Conservation (phyloP, 345 rosid genomes). For the Laguncularia racemosa region DNA sequence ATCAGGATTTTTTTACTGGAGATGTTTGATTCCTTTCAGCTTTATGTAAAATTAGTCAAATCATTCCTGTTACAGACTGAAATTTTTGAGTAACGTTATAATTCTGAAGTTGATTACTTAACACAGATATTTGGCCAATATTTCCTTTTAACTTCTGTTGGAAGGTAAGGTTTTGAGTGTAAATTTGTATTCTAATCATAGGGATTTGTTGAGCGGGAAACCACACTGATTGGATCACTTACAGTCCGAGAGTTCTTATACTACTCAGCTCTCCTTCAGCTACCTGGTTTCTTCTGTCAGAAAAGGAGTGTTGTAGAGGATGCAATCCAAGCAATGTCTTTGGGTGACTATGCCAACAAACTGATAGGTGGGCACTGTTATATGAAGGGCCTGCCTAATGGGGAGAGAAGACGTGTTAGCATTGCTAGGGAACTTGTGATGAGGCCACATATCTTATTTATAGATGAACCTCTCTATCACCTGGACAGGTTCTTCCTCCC, state of each 20-base stretch:
- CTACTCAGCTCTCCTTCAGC: slow-evolving; percentile 96
- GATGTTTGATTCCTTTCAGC: no score
- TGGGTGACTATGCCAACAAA: slow-evolving; percentile 85
- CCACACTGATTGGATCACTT: slow-evolving; percentile 72
- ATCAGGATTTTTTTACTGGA: no score
- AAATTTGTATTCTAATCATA: slow-evolving; percentile 18
- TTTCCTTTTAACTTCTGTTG: background rate
- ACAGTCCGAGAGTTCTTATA: slow-evolving; percentile 88
- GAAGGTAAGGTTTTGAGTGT: background rate
- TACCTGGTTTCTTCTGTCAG: slow-evolving; percentile 90
- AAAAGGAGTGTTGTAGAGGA: slow-evolving; percentile 92
- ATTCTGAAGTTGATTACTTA: no score
- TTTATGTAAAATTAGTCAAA: no score
- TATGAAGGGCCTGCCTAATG: slow-evolving; percentile 83
- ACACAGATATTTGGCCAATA: no score
- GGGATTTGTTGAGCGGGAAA: slow-evolving; percentile 94
- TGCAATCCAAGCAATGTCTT: slow-evolving; percentile 95
- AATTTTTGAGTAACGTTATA: no score
- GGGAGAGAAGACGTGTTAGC: slow-evolving; percentile 95
- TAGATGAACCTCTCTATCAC: slow-evolving; percentile 97
- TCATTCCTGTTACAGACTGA: no score
- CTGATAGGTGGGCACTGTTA: slow-evolving; percentile 95
- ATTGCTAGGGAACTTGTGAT: slow-evolving; percentile 98
- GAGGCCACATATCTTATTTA: slow-evolving; percentile 86
- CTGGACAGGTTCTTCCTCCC: slow-evolving; percentile 62